These are phyloP conservation scores for Penicillium sp. DNA, from an alignment of 2,329 filamentous ascomycete species.

Conservation along the genomic window DNA sequence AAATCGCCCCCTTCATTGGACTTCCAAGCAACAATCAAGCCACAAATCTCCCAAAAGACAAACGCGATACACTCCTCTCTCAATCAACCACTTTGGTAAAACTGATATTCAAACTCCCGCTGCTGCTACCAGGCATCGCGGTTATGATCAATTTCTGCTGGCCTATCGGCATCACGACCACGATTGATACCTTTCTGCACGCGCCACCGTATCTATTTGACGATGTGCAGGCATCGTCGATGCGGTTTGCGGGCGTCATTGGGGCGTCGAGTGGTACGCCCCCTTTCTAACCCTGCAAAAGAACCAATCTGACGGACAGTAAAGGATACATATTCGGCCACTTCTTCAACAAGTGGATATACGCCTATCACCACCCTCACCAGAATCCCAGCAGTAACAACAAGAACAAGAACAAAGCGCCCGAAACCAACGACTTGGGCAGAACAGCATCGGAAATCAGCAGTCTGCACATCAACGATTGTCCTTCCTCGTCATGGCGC, in stretches of 20 bases:
- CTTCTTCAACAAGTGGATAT: constrained; percentile 35
- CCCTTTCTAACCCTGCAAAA: background rate
- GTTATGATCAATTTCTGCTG: constrained; percentile 36
- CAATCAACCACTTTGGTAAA: constrained; percentile 23
- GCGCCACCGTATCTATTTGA: constrained; percentile 32
- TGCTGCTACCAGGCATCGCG: constrained; percentile 27
- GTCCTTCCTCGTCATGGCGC: constrained; percentile 18
- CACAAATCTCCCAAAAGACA: constrained; percentile 27
- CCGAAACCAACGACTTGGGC: background rate
- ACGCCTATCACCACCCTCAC: constrained; percentile 18
- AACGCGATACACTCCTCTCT: constrained; percentile 20
- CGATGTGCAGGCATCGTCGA: constrained; percentile 32
- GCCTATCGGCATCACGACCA: constrained; percentile 38
- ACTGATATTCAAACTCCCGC: constrained; percentile 29
- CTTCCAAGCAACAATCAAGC: constrained; percentile 26
- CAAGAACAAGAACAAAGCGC: background rate
- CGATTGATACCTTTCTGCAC: constrained; percentile 31
- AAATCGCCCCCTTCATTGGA: constrained; percentile 25
- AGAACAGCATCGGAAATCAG: constrained; percentile 1
- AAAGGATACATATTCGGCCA: constrained; percentile 31
- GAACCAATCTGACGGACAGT: background rate
- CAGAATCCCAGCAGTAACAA: background rate
- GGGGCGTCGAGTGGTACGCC: constrained; percentile 27
- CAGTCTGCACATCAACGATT: background rate
- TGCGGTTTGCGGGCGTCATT: constrained; percentile 34